These are phyloP conservation scores for Cladosporium austrohemisphaericum DNA, from an alignment of 2,329 filamentous ascomycete species.

Conservation along the genomic window DNA sequence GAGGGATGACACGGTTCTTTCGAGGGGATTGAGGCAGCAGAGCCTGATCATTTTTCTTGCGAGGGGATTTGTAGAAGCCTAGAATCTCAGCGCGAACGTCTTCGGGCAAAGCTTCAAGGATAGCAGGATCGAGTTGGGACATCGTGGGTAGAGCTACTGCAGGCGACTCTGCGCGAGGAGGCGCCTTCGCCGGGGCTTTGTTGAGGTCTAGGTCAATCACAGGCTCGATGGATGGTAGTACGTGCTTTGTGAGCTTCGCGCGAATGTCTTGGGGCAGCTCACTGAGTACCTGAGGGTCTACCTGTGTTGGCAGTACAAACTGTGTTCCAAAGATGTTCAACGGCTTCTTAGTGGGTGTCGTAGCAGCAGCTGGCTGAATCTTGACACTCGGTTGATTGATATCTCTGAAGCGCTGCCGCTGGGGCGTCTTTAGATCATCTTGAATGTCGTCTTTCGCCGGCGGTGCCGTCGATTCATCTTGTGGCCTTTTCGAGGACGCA, in stretches of 20 bases:
- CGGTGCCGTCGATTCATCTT: constrained; percentile 31
- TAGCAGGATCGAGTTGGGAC: constrained; percentile 79
- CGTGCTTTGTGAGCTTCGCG: constrained; percentile 65
- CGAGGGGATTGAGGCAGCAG: constrained; percentile 49
- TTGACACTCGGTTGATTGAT: constrained; percentile 32
- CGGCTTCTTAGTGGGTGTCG: constrained; percentile 57
- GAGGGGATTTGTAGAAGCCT: constrained; percentile 58
- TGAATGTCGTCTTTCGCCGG: constrained; percentile 36
- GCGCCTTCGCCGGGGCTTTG: constrained; percentile 2
- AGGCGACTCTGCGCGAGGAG: constrained; percentile 25
- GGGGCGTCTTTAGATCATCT: constrained; percentile 43
- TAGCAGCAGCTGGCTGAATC: constrained; percentile 31
- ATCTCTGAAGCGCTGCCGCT: constrained; percentile 28
- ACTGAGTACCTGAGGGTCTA: constrained; percentile 75
- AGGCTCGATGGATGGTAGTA: constrained; percentile 20
- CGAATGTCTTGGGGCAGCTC: constrained; percentile 83
- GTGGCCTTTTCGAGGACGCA: not conserved
- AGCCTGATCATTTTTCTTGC: constrained; percentile 31
- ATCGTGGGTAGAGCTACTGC: constrained; percentile 53
- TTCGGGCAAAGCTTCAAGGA: constrained; percentile 76
- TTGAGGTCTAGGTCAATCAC: constrained; percentile 4
- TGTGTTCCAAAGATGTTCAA: constrained; percentile 84
- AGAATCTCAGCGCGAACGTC: constrained; percentile 83
- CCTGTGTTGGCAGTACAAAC: constrained; percentile 81
- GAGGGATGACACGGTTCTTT: constrained; percentile 52